Evolutionary conservation across 352 stramenopile species (phyloP), one percentile per base, ranked within the genome.

Genomic region (Phytophthora cryptogea): DNA sequence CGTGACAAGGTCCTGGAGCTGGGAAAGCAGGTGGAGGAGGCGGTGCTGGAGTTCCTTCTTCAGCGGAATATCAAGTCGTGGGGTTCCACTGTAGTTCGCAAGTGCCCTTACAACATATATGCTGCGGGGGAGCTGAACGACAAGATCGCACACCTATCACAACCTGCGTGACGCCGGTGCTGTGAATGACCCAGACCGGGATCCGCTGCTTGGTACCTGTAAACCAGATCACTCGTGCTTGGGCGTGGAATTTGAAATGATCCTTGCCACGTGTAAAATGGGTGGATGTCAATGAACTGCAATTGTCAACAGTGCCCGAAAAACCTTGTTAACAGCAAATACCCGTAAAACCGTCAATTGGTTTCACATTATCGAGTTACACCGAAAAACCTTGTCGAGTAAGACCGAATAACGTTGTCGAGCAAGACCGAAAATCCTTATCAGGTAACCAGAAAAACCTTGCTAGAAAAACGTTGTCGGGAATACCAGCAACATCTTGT

Each of bases 1-100:
- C 39, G 46, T n/a, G 55, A 63, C 14, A 46, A 13, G 27, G 55
- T 62, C n/a, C 17, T 59, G 0, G 8, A 20, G 14, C 10, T 59
- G 2, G 50, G 37, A 7, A 58, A 20, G 13, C 26, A 49, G 16
- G 44, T 26, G 11, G 36, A 52, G 28, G 54, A 9, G 0, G 35
- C 43, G 3, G 43, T 54, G 16, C 13, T 54, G 1, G 35, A n/a
- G n/a, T n/a, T n/a, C 44, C n/a, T 61, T 30, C 35, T 44, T 61
- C 33, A 54, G 4, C 35, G 10, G 8, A 16, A 23, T 1, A 49
- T 54, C 43, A 49, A 16, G 20, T 56, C 45, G 3, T 36, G 39
- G 3, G 31, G 55, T 2, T 50, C 44, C 23, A 56, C 28, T 1
- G 37, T 46, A 0, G 16, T 56, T 5, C 55, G 13, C 6, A 63